Evolutionary conservation across 306 rosid genomes (phyloP), one percentile per base, ranked within the genome.

Genomic region (Cucurbita maxima): DNA sequence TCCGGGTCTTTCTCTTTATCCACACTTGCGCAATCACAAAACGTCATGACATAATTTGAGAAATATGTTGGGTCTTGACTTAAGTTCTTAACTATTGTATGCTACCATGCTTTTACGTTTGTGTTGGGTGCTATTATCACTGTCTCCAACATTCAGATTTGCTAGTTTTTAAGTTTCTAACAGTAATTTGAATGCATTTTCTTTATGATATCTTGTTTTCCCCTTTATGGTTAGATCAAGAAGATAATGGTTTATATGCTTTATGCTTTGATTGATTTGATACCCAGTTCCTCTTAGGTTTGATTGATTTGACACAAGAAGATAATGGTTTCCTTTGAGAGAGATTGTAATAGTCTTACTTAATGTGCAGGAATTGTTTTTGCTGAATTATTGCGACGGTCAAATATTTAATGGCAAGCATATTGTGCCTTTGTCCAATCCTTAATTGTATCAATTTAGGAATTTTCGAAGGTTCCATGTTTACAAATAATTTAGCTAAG

Each of bases 1-100:
- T 37, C 83, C 4, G 85, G 85, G 94, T 88, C 69, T 67, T 44
- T 44, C 22, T 75, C 74, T 76, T 55, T 64, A 74, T 58, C 41
- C 51, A 25, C 52, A 12, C 56, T 5, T 37, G 25, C 18, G 2
- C 72, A 40, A 8, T 11, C 54, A 44, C 18, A 66, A 16, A 66
- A 18, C 10, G 19, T 43, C 52, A 19, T 11, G 37, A 20, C 12
- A 45, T 12, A 41, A 41, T 41, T 63, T 63, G 41, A 41, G 51
- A 63, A 40, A 41, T 40, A 63, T 41, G n/a, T 63, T 18, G 16
- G 58, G n/a, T 19, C 73, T 67, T 45, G 73, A 69, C 20, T 67
- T 20, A 41, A 19, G 38, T 43, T n/a, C 18, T 40, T 63, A n/a
- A 41, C 34, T 9, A 16, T 41, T 63, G 9, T 16, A 11, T 40